phyloP scores from a whole-genome alignment of 257 asterid genomes.

The Solanum rostratum region DNA sequence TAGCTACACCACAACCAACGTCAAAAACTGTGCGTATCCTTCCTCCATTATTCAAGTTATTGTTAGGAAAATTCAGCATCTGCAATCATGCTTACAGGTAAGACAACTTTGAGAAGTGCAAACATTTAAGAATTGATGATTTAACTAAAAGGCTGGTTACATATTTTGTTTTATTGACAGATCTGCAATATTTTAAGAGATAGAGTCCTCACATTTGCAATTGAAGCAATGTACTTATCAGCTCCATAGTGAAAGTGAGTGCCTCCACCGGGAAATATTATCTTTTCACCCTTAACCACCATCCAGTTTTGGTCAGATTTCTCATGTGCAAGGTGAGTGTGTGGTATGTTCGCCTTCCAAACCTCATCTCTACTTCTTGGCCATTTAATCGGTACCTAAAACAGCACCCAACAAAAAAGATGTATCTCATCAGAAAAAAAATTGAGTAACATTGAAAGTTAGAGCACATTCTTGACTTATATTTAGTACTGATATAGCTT shows the following conservation, averaged over 20 bases:
- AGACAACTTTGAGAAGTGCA: background rate
- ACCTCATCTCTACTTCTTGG: conserved; percentile 91
- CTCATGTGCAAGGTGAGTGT: conserved; percentile 90
- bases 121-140: background rate
- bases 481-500: background rate
- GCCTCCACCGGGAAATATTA: conserved; percentile 88
- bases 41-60: conserved; percentile 66
- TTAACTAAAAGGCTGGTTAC: background rate
- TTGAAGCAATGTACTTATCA: conserved; percentile 74
- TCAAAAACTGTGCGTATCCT: conserved; percentile 75
- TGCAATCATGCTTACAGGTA: conserved; percentile 15
- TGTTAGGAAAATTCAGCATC: conserved; percentile 75
- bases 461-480: background rate
- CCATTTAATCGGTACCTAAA: conserved; percentile 85
- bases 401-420: conserved; percentile 1
- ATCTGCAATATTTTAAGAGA: background rate
- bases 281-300: conserved; percentile 86
- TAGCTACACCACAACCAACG: conserved; percentile 96
- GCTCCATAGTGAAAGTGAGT: conserved; percentile 97
- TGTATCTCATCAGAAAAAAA: background rate
- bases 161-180: background rate
- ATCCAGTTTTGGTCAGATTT: conserved; percentile 98
- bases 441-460: background rate
- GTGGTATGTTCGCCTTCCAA: conserved; percentile 93
- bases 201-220: conserved; percentile 64